Percentiles rank a stretch among this genome's conserved stretches.
Evolutionary conservation across 768 basidiomycete species (phyloP).

Genomic region (Russula foetens): DNA sequence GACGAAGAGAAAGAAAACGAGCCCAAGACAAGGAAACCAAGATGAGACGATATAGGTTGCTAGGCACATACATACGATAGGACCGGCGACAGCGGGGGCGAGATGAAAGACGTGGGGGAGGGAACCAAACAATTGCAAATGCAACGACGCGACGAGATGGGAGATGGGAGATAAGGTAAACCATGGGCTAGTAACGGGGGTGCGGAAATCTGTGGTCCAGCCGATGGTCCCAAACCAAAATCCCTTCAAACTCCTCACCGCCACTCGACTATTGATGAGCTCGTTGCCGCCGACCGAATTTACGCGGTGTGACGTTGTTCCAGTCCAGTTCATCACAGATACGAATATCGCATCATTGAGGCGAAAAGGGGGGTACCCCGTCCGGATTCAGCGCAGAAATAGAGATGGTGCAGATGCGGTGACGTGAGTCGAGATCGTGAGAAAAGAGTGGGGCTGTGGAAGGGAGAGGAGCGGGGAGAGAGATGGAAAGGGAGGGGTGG

Average conservation of each 20-base stretch:
- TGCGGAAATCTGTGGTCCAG: background rate
- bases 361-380: background rate
- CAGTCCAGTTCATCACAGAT: no score
- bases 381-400: conserved; percentile 1
- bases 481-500: no score
- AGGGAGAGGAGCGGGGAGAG: background rate
- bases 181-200: background rate
- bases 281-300: background rate
- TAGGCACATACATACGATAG: background rate
- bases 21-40: background rate
- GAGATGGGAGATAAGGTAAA: no score
- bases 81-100: background rate
- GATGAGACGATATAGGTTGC: background rate
- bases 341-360: no score
- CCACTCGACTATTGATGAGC: background rate
- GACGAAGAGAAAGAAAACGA: background rate
- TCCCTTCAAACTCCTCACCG: no score
- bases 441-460: background rate
- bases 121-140: background rate
- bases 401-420: no score
- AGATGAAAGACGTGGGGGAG: background rate
- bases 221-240: background rate
- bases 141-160: no score
- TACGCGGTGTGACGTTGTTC: no score
- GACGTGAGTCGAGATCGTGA: background rate